Evolutionary conservation across 2,329 filamentous ascomycete species (phyloP), one percentile per base, ranked within the genome.

Genomic region (Phyllosticta citrichinensis): DNA sequence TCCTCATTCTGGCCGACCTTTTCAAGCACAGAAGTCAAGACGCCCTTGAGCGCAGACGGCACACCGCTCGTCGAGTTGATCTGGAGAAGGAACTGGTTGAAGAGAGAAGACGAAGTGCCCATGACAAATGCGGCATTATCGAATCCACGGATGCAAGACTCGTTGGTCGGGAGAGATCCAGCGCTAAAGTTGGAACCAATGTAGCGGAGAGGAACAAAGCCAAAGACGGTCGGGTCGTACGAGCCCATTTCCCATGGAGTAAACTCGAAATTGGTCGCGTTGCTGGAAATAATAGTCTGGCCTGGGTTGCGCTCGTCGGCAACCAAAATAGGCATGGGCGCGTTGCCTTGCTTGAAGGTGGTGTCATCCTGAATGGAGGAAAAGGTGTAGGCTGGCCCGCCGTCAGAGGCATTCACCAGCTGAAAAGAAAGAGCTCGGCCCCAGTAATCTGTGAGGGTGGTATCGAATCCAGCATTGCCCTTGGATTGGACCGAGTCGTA

Each of bases 351-450:
- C 1, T 76, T 73, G 72, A 93, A 93, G n/a, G 80, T 78, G 1
- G 80, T 68, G 19, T 83, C 80, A 52, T 84, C 69, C 8, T 85
- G 82, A 65, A 92, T 88, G 3, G 89, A 94, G 2, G 90, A 95
- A 77, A 87, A 96, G 3, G 91, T 96, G 68, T 87, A 91, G 14
- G 78, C 80, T 61, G 87, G 84, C 0, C 89, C 91, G 50, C 91
- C 92, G 63, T 88, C 75, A 1, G 80, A 81, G 5, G 83, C 87
- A 69, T 93, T 88, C 70, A 96, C 82, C 55, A 96, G 81, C 75
- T 96, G 91, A 74, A 88, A 95, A 1, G 87, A 87, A n/a, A 96
- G 80, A 55, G 89, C 89, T 62, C 91, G 87, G 27, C 89, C 89
- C 79, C 91, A 96, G 73, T 91, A 91, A 76, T 97, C 92, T 0